Evolutionary conservation across 116 monocot genomes (phyloP), one percentile per base, ranked within the genome.

Genomic region (Phalaenopsis hybrid): DNA sequence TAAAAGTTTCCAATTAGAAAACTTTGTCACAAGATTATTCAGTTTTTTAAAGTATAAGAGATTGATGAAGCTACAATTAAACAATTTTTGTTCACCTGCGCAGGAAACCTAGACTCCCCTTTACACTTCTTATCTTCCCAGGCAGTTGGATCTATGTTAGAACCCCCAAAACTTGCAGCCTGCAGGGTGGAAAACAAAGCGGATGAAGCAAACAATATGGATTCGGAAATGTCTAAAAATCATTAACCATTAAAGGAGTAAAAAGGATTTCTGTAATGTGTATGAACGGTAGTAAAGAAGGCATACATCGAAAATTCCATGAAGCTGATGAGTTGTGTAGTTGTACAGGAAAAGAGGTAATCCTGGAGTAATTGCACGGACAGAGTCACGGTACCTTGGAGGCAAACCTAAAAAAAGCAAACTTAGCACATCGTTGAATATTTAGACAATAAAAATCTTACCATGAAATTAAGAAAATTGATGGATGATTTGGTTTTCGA

Each of bases 281-380:
- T 2, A 65, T 65, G 8, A 65, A 65, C n/a, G 25, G 21, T 25
- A 65, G 25, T 65, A 45, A 75, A 4, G n/a, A n/a, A 28, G 23
- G 58, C 57, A 48, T 82, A 96, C 96, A 90, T 97, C 94, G 84
- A 92, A 97, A 49, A 97, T 87, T 23, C 97, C 97, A 90, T 97
- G 94, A 69, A 97, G 93, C 85, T 97, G 94, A 84, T 97, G 97
- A 59, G 97, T 97, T 43, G 97, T 97, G 76, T 97, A 97, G 72
- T 97, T 97, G 84, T 97, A 97, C n/a, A 97, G 89, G 76, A 97
- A 97, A 84, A 97, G 92, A 74, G 97, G 94, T 52, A 97, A 82
- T 9, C 97, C 97, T 49, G 97, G 94, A 69, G 94, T 97, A 79
- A 97, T 97, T 81, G 97, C 97, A 6, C 97, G 82, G 5, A 97